Evolutionary conservation across 192 early-diverging fungal species (phyloP).

Genomic region (Backusella tuberculispora): DNA sequence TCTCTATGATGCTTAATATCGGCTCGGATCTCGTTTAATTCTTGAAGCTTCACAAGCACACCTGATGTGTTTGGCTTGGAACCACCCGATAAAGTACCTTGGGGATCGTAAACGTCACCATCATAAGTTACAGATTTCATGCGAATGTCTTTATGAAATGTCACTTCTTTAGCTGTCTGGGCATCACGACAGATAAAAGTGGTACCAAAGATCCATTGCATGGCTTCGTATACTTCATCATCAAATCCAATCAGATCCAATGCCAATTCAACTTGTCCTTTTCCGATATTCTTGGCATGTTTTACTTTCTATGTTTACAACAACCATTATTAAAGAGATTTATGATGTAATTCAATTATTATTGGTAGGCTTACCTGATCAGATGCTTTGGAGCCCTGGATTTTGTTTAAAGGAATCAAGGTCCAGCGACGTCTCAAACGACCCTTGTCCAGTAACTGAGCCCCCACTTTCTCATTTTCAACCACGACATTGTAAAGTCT

Average conservation of each 20-base stretch:
- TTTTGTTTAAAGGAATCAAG: constrained; percentile 97
- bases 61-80: constrained; percentile 75
- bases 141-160: constrained; percentile 85
- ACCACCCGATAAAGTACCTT: constrained; percentile 92
- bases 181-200: constrained; percentile 91
- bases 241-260: constrained; percentile 83
- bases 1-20: constrained; percentile 55
- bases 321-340: constrained; percentile 44
- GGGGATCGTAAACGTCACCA: constrained; percentile 96
- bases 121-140: constrained; percentile 94
- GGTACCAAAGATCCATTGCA: constrained; percentile 93
- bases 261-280: constrained; percentile 89
- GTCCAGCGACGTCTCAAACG: constrained; percentile 80
- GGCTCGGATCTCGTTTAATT: constrained; percentile 63
- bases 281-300: constrained; percentile 79
- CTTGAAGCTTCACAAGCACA: constrained; percentile 75
- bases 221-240: constrained; percentile 77
- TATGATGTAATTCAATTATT: not conserved
- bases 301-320: constrained; percentile 52
- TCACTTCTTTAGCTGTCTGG: constrained; percentile 81
- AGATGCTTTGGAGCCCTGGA: constrained; percentile 59
- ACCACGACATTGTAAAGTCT: constrained; percentile 97
- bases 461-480: constrained; percentile 79
- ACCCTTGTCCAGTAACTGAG: constrained; percentile 81
- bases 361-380: constrained; percentile 45